Conservation (phyloP, 306 rosid species). For the peach (Prunus persica) region DNA sequence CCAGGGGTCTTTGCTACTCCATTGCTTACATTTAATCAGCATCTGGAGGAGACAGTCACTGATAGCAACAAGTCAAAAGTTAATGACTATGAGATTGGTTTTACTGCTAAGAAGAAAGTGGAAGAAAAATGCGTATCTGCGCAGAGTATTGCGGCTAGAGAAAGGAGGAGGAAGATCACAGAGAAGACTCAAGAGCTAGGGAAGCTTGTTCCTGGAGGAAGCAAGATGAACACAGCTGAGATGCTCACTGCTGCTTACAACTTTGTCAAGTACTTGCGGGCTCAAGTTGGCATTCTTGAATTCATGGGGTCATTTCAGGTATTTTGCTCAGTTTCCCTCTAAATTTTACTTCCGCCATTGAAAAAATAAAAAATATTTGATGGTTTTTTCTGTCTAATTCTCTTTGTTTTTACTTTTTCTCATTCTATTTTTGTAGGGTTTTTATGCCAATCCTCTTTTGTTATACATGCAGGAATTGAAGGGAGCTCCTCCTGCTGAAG, state of each 20-base stretch:
- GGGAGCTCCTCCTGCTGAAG: background rate
- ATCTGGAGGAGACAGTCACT: background rate
- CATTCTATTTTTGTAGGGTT: background rate
- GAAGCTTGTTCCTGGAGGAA: conserved; percentile 57
- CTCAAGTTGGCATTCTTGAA: conserved; percentile 49
- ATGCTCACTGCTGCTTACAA: conserved; percentile 60
- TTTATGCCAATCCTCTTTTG: too few species aligned
- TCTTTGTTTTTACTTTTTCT: background rate
- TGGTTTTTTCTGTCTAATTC: background rate
- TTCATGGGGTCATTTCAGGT: conserved; percentile 25
- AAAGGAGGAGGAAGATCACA: conserved; percentile 63
- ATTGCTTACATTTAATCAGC: background rate
- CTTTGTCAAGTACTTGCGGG: conserved; percentile 61
- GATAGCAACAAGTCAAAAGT: background rate
- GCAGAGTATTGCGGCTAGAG: conserved; percentile 61
- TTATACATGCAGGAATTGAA: background rate
- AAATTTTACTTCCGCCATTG: background rate
- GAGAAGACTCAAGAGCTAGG: conserved; percentile 69
- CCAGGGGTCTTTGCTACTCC: background rate
- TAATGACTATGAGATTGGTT: background rate
- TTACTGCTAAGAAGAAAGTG: background rate
- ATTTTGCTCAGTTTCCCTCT: background rate
- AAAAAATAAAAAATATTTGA: too few species aligned
- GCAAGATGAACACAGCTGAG: conserved; percentile 71
- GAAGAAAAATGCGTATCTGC: conserved; percentile 21